Evolutionary conservation across 257 asterid species (phyloP), one percentile per base, ranked within the genome.

Genomic region (Petunia axillaris): DNA sequence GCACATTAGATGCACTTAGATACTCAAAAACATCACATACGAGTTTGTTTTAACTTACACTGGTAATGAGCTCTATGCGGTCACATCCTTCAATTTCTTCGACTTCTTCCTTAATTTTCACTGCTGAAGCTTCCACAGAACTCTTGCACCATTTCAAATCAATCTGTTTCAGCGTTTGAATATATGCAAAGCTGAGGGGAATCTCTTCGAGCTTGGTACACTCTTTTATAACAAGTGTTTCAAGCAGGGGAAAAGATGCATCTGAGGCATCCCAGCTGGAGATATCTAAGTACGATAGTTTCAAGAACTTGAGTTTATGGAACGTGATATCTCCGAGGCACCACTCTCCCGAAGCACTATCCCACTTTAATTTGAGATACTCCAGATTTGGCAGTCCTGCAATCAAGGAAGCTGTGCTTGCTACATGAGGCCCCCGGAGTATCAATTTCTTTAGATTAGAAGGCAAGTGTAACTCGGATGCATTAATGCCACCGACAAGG

Each of bases 401-500:
- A n/a, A 67, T 66, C 13, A 40, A 6, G 74, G 53, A 1, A 66
- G 41, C 15, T 3, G 9, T 6, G 0, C 38, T 66, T 5, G 13
- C 36, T 2, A 14, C 40, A 39, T 0, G 7, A 66, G 7, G 0
- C 37, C 11, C 73, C 0, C 0, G 0, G 5, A 65, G 13, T 14
- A 14, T 13, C 74, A 65, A 65, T 36, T 65, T 39, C 11, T 37
- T 65, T 14, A 40, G 15, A 40, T 15, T 65, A 39, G 50, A 65
- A 65, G 53, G 37, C 13, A 65, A 65, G 1, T 40, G 36, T 65
- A 15, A 64, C 25, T 38, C 41, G 7, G 16, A 63, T 10, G 4
- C 0, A 11, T 0, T 5, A 5, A 0, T 15, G n/a, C 9, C 1
- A 1, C 0, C 0, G 0, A 37, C 1, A 3, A 25, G 25, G 25